These are phyloP conservation scores for Schwanniomyces etchellsii DNA, from an alignment of 1,139 yeast species.

Conservation along the genomic window DNA sequence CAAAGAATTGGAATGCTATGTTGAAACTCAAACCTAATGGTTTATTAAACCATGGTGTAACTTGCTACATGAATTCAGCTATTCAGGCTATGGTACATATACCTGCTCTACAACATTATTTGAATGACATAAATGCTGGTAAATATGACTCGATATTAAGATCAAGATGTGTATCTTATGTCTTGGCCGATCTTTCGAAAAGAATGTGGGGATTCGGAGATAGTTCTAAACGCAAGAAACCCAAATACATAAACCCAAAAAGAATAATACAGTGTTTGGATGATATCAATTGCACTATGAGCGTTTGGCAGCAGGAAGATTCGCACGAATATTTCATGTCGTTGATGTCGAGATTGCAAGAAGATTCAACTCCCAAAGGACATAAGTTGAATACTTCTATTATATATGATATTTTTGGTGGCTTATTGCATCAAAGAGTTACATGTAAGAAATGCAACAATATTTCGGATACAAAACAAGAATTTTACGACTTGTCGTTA, in stretches of 20 bases:
- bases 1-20: slow-evolving; percentile 56
- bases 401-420: slow-evolving; percentile 91
- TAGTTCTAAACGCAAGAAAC: slow-evolving; percentile 10
- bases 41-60: slow-evolving; percentile 84
- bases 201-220: slow-evolving; percentile 57
- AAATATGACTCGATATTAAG: slow-evolving; percentile 41
- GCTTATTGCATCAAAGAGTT: slow-evolving; percentile 76
- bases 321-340: slow-evolving; percentile 97
- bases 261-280: slow-evolving; percentile 65
- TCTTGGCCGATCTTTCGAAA: slow-evolving; percentile 64
- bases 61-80: slow-evolving; percentile 95
- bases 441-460: slow-evolving; percentile 77
- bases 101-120: slow-evolving; percentile 85
- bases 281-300: slow-evolving; percentile 93
- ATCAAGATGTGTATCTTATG: slow-evolving; percentile 60
- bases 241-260: slow-evolving; percentile 63
- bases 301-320: slow-evolving; percentile 96
- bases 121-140: slow-evolving; percentile 56
- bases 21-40: slow-evolving; percentile 59
- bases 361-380: slow-evolving; percentile 88
- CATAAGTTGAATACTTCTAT: slow-evolving; percentile 74
- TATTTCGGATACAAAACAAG: slow-evolving; percentile 86
- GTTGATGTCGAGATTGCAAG: slow-evolving; percentile 78
- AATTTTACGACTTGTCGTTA: slow-evolving; percentile 85
- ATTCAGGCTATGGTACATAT: slow-evolving; percentile 85